Base-by-base conservation (phyloP, 257 asterid species). In the Solanum corneliomulleri region DNA sequence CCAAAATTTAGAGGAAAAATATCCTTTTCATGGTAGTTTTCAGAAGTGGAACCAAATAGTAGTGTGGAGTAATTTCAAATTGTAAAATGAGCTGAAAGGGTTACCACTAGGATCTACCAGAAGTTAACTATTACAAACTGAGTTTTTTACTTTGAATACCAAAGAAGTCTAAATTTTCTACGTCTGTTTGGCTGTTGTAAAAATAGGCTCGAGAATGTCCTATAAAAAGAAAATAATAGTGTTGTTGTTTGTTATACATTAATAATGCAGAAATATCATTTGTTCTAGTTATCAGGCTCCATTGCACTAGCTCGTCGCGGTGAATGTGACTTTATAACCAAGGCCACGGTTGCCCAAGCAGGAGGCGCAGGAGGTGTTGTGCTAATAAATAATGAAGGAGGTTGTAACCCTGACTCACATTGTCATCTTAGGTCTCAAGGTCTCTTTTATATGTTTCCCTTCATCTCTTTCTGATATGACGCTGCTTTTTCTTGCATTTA, bases 341-440 rank as follows among this genome's bases (percentile, higher is more conserved):
- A 97, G 93, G 99, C 99, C 88, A 84, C 87, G 87, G 87, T 93
- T 69, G 99, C 98, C 64, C 97, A 96, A 93, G 95, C 90, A 83
- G 94, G 92, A 86, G 99, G 97, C 74, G 98, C 99, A 86, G 89
- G 92, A 20, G 99, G 93, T 86, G 86, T 97, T 88, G 89, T 96
- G 90, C 91, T 97, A 91, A 92, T 97, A 88, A 97, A 96, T 87
- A 91, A 90, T 41, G 95, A 92, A 33, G 98, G 93, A 94, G 99
- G 99, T 97, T 84, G 68, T 87, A 52, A 83, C 89, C 87, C 85
- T 86, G 86, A 70, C 85, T 80, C 86, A 68, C 89, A 82, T 91
- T 70, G 88, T 81, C 88, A 69, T 88, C 58, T 90, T 20, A 58
- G 23, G 42, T 72, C 81, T 86, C 12, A n/a, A 75, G 47, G 41